Percentiles rank a stretch among this genome's conserved stretches.
phyloP scores from a whole-genome alignment of 805 yeast genomes.

The Metschnikowia cerradonensis region DNA sequence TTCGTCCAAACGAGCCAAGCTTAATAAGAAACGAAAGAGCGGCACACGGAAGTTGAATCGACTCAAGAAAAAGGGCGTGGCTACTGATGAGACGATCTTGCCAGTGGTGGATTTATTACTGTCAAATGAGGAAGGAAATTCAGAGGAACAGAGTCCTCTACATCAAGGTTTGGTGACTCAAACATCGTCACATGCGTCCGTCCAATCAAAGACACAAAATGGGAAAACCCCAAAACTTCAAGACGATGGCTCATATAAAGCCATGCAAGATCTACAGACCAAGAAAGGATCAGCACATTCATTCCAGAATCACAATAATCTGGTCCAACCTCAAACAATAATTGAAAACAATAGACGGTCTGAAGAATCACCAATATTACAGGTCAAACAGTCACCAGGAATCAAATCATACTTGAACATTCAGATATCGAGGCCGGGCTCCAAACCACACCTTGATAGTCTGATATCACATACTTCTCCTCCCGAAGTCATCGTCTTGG shows the following conservation, averaged over 20 bases:
- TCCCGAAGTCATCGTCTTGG: background rate
- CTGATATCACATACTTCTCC: background rate
- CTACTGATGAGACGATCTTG: background rate
- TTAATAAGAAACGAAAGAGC: constrained; percentile 8
- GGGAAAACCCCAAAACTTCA: background rate
- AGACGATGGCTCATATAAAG: background rate
- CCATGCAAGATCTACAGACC: too few relatives aligned
- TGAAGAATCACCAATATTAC: background rate
- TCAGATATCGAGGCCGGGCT: background rate
- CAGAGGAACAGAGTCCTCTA: background rate
- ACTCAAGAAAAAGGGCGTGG: background rate
- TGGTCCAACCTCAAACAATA: background rate
- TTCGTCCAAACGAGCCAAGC: constrained; percentile 2
- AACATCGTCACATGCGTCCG: background rate
- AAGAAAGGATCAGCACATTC: too few relatives aligned
- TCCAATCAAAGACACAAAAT: background rate
- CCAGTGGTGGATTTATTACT: background rate
- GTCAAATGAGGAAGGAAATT: background rate
- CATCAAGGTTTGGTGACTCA: background rate
- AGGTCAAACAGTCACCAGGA: background rate
- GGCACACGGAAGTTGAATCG: background rate
- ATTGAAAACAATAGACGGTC: background rate
- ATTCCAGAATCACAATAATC: too few relatives aligned
- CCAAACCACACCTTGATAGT: background rate
- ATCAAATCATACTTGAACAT: background rate